These are phyloP conservation scores for Brasenia schreberi DNA, from an alignment of 164 flowering plant genomes.

Conservation along the genomic window DNA sequence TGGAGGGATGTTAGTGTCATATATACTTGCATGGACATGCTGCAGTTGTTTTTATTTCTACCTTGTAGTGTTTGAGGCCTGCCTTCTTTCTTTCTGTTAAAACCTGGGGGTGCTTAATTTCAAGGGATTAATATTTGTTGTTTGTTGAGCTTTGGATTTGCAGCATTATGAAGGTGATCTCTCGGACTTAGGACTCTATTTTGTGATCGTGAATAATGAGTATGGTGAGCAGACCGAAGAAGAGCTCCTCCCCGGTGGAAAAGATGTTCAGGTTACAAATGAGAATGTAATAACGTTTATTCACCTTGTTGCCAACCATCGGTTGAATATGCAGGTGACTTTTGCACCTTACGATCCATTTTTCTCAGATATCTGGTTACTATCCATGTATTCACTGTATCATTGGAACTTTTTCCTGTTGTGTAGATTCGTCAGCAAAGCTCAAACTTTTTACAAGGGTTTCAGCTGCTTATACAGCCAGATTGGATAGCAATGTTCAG, in stretches of 20 bases:
- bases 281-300: slow-evolving; percentile 82
- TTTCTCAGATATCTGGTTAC: neutral
- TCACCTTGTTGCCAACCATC: slow-evolving; percentile 84
- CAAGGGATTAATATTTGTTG: neutral
- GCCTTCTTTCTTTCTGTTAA: too few species aligned
- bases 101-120: too few species aligned
- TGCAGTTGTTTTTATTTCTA: too few species aligned
- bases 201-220: slow-evolving; percentile 87
- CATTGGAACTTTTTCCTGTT: neutral
- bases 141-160: slow-evolving; percentile 1
- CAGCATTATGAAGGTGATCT: slow-evolving; percentile 85
- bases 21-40: too few species aligned
- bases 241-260: slow-evolving; percentile 82
- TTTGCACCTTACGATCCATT: neutral
- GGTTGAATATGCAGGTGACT: slow-evolving; percentile 63
- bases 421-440: slow-evolving; percentile 89
- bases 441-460: slow-evolving; percentile 81
- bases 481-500: slow-evolving; percentile 98
- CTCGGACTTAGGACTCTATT: slow-evolving; percentile 76
- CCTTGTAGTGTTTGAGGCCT: too few species aligned
- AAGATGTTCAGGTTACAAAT: slow-evolving; percentile 68
- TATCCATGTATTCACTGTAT: neutral
- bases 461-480: slow-evolving; percentile 81
- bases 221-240: slow-evolving; percentile 96
- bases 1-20: too few species aligned